phyloP scores from a whole-genome alignment of 495 filamentous ascomycete genomes.

The Aspergillus carlsbadensis region DNA sequence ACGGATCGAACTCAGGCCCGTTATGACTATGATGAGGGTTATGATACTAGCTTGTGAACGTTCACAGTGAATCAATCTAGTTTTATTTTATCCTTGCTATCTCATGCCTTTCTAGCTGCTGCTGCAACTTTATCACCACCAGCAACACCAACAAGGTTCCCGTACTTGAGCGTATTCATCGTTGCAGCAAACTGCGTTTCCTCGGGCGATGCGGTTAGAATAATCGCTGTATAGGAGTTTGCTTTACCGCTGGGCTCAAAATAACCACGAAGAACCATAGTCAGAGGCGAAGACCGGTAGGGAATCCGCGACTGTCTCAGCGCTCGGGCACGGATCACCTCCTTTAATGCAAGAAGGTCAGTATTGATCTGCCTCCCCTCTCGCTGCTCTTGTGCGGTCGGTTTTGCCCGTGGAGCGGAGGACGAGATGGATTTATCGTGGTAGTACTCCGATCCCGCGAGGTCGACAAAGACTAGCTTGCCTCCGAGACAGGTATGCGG shows the following conservation, averaged over 20 bases:
- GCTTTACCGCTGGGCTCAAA: slow-evolving; percentile 10
- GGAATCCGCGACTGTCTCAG: slow-evolving; percentile 19
- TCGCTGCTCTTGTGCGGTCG: slow-evolving; percentile 23
- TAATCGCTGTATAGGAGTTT: slow-evolving; percentile 22
- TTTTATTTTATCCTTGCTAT: too few relatives aligned
- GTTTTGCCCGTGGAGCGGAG: slow-evolving; percentile 11
- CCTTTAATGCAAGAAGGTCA: slow-evolving; percentile 30
- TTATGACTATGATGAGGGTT: too few relatives aligned
- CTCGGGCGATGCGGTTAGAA: slow-evolving; percentile 22
- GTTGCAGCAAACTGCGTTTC: slow-evolving; percentile 20
- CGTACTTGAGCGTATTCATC: slow-evolving; percentile 30
- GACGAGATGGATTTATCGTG: slow-evolving; percentile 7
- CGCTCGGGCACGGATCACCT: slow-evolving; percentile 26
- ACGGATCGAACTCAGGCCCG: too few relatives aligned
- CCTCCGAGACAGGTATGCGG: slow-evolving; percentile 20
- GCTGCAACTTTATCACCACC: slow-evolving; percentile 23
- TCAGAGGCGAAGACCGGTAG: slow-evolving; percentile 26
- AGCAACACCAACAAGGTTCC: slow-evolving; percentile 49
- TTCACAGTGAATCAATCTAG: too few relatives aligned
- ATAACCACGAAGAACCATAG: slow-evolving; percentile 27
- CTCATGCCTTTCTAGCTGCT: not conserved
- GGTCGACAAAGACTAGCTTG: slow-evolving; percentile 29
- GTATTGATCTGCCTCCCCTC: slow-evolving; percentile 30
- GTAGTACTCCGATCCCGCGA: slow-evolving; percentile 28
- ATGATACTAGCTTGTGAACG: too few relatives aligned